Base-by-base conservation (phyloP, 345 rosid species). In the Cardamine resedifolia region DNA sequence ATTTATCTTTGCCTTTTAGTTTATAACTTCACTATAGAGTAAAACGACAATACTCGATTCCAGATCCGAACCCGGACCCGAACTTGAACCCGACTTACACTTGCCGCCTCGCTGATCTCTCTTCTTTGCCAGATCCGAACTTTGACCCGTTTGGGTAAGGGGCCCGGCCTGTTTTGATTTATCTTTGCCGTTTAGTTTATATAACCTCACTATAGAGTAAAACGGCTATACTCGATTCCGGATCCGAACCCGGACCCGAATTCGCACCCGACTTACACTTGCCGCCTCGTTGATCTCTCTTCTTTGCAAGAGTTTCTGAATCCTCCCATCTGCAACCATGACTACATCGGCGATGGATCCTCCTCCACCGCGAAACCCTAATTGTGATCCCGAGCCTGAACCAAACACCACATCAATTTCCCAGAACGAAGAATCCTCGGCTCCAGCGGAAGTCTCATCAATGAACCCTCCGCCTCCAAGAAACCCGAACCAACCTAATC, bases 331-430 rank as follows among this genome's bases (percentile, higher is more conserved):
- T 43, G 62, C 75, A 19, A 56, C 67, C 62, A 67, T 63, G 60
- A 59, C 75, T 53, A 12, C 79, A 45, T 71, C 79, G 47, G 82
- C 86, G 90, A 84, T 80, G 41, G 86, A 85, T 33, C 96, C 91
- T 31, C 90, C 88, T 28, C 85, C 82, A 20, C 84, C 83, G 50
- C 64, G 73, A 62, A 85, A 83, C 77, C 77, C 80, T 12, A 65
- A 23, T 19, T 21, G 53, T 67, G 60, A 33, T 59, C 27, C 83
- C 3, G 71, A 48, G 2, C 64, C 74, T 26, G 64, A 50, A 23
- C 33, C 64, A 4, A 70, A 45, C 30, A 38, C 68, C 2, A 23
- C 66, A 26, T 15, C 75, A 7, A 3, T 39, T 70, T 36, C 66
- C 4, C 43, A 10, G 18, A 66, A 9, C 16, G 60, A 72, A 2